Evolutionary conservation across 768 basidiomycete species (phyloP).

Genomic region (Pleurotus pulmonarius): DNA sequence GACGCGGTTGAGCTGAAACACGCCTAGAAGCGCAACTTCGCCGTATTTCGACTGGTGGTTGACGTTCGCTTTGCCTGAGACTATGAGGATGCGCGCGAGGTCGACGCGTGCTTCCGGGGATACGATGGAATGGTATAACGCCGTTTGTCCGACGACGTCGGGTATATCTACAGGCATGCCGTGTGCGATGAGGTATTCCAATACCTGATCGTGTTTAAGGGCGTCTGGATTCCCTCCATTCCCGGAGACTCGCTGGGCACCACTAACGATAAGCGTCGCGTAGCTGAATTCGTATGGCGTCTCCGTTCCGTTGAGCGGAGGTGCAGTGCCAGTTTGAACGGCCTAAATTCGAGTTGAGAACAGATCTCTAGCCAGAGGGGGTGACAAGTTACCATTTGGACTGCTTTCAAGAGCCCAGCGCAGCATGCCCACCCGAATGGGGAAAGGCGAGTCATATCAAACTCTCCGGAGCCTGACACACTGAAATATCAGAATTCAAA

Average conservation of each 20-base stretch:
- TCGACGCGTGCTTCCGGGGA: no score
- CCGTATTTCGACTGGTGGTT: slow-evolving; percentile 49
- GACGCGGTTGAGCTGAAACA: slow-evolving; percentile 27
- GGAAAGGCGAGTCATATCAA: slow-evolving; percentile 22
- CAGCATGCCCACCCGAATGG: slow-evolving; percentile 22
- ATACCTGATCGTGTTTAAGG: slow-evolving; percentile 27
- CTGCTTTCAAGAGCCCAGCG: slow-evolving; percentile 9
- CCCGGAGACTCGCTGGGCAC: slow-evolving; percentile 31
- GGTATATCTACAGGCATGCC: slow-evolving; percentile 36
- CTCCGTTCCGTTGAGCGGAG: slow-evolving; percentile 35
- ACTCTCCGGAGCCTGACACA: slow-evolving; percentile 8
- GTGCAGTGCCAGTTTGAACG: slow-evolving; percentile 23
- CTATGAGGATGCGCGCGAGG: slow-evolving; percentile 25
- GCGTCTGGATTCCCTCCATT: slow-evolving; percentile 9
- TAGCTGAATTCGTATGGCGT: slow-evolving; percentile 42
- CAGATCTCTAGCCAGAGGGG: no score
- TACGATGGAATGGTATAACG: slow-evolving; percentile 35
- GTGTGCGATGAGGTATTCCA: slow-evolving; percentile 35
- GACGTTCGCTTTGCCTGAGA: slow-evolving; percentile 39
- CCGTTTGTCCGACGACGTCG: slow-evolving; percentile 47
- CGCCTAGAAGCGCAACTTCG: slow-evolving; percentile 33
- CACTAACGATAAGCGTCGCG: slow-evolving; percentile 33
- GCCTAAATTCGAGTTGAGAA: no score
- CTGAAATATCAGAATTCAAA: no score
- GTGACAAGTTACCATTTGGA: slow-evolving; percentile 16